These are phyloP conservation scores for Hypoxylon sp. DNA, from an alignment of 2,329 filamentous ascomycete species.

Conservation along the genomic window DNA sequence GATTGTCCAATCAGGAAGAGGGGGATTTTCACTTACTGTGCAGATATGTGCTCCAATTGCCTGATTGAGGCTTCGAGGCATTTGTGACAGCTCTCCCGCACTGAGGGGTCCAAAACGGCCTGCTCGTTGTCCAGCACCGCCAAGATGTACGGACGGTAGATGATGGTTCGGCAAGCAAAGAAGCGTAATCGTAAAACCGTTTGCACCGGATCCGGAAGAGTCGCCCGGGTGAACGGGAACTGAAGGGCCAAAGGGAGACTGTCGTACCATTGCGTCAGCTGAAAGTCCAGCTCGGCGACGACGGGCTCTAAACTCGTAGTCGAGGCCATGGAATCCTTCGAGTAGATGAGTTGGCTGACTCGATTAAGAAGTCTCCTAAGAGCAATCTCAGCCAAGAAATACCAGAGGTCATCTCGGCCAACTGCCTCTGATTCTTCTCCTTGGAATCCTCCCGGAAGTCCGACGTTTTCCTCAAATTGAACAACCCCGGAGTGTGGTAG, in stretches of 20 bases:
- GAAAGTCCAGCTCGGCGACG: constrained; percentile 81
- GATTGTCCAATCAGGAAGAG: constrained; percentile 23
- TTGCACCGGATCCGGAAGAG: constrained; percentile 77
- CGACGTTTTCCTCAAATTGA: constrained; percentile 82
- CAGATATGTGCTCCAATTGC: constrained; percentile 80
- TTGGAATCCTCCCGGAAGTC: constrained; percentile 80
- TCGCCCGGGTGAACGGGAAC: constrained; percentile 75
- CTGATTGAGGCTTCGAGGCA: constrained; percentile 82
- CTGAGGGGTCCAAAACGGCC: constrained; percentile 73
- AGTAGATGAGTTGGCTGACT: constrained; percentile 82
- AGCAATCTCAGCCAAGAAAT: constrained; percentile 85
- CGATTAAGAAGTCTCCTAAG: constrained; percentile 79
- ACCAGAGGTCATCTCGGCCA: constrained; percentile 83
- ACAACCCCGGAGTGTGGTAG: constrained; percentile 84
- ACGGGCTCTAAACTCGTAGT: constrained; percentile 79
- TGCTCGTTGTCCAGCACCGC: constrained; percentile 82
- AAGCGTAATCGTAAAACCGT: constrained; percentile 82
- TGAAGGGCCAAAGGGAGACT: constrained; percentile 77
- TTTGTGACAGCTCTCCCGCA: constrained; percentile 81
- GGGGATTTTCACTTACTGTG: constrained; percentile 66
- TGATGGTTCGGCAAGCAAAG: constrained; percentile 86
- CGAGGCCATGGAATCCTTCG: constrained; percentile 74
- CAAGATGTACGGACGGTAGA: constrained; percentile 84
- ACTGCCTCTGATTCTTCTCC: constrained; percentile 70
- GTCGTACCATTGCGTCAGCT: constrained; percentile 86